Evolutionary conservation across 306 rosid genomes (phyloP), one percentile per base, ranked within the genome.

Genomic region (Dalbergia oliveri): DNA sequence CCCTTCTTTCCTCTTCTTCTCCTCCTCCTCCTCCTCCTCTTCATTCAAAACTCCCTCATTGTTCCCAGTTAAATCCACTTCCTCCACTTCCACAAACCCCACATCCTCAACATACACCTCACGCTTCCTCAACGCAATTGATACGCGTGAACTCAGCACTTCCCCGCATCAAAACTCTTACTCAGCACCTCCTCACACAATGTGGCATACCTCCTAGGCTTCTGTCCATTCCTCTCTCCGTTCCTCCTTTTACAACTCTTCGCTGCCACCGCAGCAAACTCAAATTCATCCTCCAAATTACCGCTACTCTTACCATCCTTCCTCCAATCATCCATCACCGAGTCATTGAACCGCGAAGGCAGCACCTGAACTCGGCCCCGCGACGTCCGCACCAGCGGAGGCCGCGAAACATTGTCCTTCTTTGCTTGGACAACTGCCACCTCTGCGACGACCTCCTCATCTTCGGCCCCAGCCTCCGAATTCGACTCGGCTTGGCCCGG

Each of bases 351-450:
- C 76, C 97, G 86, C 16, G 97, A 91, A 49, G 98, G 97, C 23
- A 94, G 87, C 18, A 89, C 97, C 92, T 88, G 97, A 66, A 88
- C 89, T n/a, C 97, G 88, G 11, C 97, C 98, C 50, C 98, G 86
- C 15, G 91, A 90, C 0, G 98, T 90, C 69, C 91, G 77, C 68
- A 93, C 94, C 47, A 93, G 75, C 21, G 97, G 85, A 16, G 94
- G 97, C 83, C 97, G 87, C 3, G 91, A 80, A 58, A 58, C 88
- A 11, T 78, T 86, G 21, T 39, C 37, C 78, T 67, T 53, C 59
- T 53, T 53, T 8, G 9, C 21, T n/a, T 7, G 14, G 9, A 14
- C 21, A 4, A 45, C 11, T 75, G 47, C 13, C 39, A n/a, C 39
- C 13, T 37, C 41, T 37, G 6, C 13, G 1, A 5, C 18, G 7